A percentile compares a stretch with the other conserved stretches of the same genome.
Evolutionary conservation across 495 filamentous ascomycete species (phyloP).

Genomic region (Neurospora sp.): DNA sequence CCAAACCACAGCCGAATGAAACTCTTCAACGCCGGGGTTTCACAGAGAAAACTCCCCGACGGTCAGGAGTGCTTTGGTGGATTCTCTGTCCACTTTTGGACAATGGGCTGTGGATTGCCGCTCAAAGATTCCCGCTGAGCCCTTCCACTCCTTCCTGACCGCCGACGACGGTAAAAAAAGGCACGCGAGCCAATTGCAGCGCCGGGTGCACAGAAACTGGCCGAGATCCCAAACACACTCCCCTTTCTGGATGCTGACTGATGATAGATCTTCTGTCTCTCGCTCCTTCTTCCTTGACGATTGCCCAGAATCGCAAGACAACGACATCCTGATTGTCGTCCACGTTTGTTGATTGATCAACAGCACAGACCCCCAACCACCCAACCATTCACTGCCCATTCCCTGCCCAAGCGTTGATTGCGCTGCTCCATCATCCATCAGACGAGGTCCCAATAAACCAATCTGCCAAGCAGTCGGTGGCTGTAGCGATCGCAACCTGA

Average conservation of each 20-base stretch:
- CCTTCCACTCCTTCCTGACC: not conserved
- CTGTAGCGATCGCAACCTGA: not conserved
- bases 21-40: not conserved
- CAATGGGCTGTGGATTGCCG: not conserved
- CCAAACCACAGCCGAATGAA: not conserved
- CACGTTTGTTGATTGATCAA: not conserved
- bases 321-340: not conserved
- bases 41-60: not conserved
- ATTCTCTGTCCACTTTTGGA: not conserved
- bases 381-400: not conserved
- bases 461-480: not conserved
- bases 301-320: not conserved
- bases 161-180: not conserved
- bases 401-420: not conserved
- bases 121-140: not conserved
- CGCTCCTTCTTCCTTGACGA: not conserved
- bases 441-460: not conserved
- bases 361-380: not conserved
- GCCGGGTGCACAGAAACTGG: not conserved
- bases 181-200: not conserved
- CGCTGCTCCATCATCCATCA: not conserved
- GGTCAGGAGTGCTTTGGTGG: not conserved
- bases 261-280: not conserved
- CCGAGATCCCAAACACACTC: not conserved
- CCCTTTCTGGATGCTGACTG: not conserved